These are phyloP conservation scores for Rhipidocladum racemiflorum DNA, from an alignment of 176 grass and related monocot genomes.

Conservation along the genomic window DNA sequence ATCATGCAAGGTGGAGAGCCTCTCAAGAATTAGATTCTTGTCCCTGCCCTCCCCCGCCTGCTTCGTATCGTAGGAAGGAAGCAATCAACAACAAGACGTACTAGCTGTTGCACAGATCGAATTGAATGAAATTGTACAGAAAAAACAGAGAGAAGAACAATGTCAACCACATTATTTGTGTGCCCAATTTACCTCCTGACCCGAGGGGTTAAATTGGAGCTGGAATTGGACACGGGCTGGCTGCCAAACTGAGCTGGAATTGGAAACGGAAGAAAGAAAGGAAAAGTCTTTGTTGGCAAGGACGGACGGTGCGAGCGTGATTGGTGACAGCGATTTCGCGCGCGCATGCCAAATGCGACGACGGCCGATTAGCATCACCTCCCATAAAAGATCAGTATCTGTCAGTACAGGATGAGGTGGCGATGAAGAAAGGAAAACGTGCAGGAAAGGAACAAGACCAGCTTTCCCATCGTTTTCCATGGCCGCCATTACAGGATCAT, in stretches of 20 bases:
- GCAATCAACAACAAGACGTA: not conserved
- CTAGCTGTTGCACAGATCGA: conserved; percentile 28
- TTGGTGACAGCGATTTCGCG: conserved; percentile 5
- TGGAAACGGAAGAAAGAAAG: not conserved
- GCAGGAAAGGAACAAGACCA: not conserved
- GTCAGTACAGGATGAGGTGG: no score
- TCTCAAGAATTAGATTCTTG: not conserved
- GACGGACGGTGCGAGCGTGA: conserved; percentile 1
- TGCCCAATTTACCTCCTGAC: not conserved
- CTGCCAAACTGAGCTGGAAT: conserved; percentile 47
- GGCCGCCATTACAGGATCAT: not conserved
- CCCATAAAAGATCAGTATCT: not conserved
- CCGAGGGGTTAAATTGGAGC: not conserved
- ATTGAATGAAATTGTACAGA: not conserved
- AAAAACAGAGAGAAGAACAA: not conserved
- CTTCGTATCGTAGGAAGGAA: conserved; percentile 25
- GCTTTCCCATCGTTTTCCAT: not conserved
- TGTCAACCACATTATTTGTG: not conserved
- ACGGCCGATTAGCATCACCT: not conserved
- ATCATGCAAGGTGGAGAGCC: conserved; percentile 16
- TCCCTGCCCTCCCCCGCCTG: conserved; percentile 9
- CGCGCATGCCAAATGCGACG: not conserved
- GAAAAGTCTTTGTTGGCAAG: not conserved
- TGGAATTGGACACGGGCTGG: conserved; percentile 30
- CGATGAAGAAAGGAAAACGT: not conserved